A percentile compares a stretch with the other conserved stretches of the same genome.
Conservation (phyloP, 73 alveolate species). For the Paramecium caudatum region DNA sequence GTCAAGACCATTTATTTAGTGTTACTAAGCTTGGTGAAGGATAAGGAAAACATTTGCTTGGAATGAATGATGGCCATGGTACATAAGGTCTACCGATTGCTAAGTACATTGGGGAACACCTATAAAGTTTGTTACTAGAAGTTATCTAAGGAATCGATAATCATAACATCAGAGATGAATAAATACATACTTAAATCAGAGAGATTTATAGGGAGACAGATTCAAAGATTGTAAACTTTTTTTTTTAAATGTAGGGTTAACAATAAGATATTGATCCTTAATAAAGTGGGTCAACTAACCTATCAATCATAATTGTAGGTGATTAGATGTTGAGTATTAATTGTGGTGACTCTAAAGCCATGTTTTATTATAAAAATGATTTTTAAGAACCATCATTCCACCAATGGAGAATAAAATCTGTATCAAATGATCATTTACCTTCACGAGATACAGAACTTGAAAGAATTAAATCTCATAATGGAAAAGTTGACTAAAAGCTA, state of each 20-base stretch:
- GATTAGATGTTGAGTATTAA: conserved; percentile 3
- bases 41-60: conserved; percentile 19
- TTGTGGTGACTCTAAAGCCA: conserved; percentile 40
- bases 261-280: background rate
- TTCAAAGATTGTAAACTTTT: background rate
- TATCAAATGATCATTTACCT: background rate
- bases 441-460: background rate
- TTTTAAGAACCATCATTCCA: conserved; percentile 4
- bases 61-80: conserved; percentile 27
- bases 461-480: conserved; percentile 1
- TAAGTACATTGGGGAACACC: background rate
- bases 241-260: background rate
- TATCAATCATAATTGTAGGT: background rate
- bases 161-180: background rate
- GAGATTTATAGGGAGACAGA: conserved; percentile 10
- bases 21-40: conserved; percentile 36
- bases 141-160: background rate
- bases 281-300: conserved; percentile 10
- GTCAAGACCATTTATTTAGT: background rate
- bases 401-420: conserved; percentile 18
- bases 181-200: background rate
- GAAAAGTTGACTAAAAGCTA: background rate
- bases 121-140: background rate
- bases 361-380: conserved; percentile 33
- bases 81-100: conserved; percentile 57